Evolutionary conservation across 140 eudicot genomes (phyloP).

Genomic region (Stevia rebaudiana): DNA sequence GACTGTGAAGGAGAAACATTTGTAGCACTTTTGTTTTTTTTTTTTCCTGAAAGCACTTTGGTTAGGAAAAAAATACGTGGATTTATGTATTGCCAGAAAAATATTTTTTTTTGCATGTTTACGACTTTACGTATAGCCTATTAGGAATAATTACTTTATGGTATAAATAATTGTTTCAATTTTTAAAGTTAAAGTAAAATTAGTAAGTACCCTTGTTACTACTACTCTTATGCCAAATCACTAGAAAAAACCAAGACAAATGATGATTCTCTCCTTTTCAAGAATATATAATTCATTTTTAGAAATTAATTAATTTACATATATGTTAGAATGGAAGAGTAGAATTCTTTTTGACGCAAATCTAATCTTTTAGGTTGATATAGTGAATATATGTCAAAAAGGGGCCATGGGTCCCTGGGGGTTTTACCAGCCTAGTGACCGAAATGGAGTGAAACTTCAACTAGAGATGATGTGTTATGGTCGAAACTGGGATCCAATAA

Average conservation of each 20-base stretch:
- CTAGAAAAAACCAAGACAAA: too few species aligned
- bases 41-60: neutral
- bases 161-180: too few species aligned
- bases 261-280: neutral
- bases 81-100: too few species aligned
- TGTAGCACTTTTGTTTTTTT: neutral
- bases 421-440: slow-evolving; percentile 42
- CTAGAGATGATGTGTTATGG: slow-evolving; percentile 56
- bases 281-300: neutral
- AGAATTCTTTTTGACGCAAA: neutral
- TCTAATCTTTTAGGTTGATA: slow-evolving; percentile 10
- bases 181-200: too few species aligned
- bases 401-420: slow-evolving; percentile 43
- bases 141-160: too few species aligned
- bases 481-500: slow-evolving; percentile 47
- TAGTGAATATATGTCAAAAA: slow-evolving; percentile 22
- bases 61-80: too few species aligned
- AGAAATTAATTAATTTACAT: neutral
- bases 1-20: neutral
- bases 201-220: too few species aligned
- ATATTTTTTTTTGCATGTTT: too few species aligned
- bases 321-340: neutral
- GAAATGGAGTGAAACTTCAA: slow-evolving; percentile 41
- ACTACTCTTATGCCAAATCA: too few species aligned
- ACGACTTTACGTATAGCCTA: too few species aligned